These are phyloP conservation scores for Erodium moschatum DNA, from an alignment of 441 rosid genomes.

Conservation along the genomic window DNA sequence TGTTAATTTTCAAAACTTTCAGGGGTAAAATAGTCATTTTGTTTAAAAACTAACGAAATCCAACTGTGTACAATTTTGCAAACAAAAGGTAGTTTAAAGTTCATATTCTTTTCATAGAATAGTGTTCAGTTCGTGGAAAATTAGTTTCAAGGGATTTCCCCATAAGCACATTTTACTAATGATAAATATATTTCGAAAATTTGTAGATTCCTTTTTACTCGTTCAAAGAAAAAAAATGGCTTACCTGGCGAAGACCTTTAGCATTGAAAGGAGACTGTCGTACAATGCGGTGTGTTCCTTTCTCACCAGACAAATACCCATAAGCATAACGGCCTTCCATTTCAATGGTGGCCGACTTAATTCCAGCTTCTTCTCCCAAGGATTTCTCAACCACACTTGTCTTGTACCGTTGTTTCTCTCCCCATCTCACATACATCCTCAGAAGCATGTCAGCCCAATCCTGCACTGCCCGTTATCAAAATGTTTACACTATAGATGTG, in stretches of 20 bases:
- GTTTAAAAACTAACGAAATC: no score
- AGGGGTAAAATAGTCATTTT: no score
- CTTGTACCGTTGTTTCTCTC: conserved; percentile 81
- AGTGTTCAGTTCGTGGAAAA: no score
- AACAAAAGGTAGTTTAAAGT: no score
- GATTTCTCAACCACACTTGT: conserved; percentile 83
- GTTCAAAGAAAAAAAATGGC: not conserved
- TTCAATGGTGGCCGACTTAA: conserved; percentile 82
- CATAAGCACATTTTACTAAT: no score
- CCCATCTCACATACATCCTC: conserved; percentile 95
- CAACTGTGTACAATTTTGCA: no score
- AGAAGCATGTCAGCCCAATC: conserved; percentile 99
- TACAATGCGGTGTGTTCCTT: conserved; percentile 89
- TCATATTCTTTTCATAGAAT: no score
- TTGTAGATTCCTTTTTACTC: no score
- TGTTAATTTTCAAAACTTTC: no score
- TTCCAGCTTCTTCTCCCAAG: conserved; percentile 91
- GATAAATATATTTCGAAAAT: no score
- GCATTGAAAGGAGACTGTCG: conserved; percentile 94
- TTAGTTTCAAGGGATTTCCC: no score
- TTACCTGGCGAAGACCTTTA: conserved; percentile 96
- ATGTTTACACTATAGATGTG: conserved; percentile 20
- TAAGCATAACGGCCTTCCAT: conserved; percentile 81
- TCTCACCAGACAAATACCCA: conserved; percentile 86
- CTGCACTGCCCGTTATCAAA: conserved; percentile 64